A percentile compares a stretch with the other conserved stretches of the same genome.
phyloP scores from a whole-genome alignment of 352 stramenopile species.

The Globisporangium okanoganense region DNA sequence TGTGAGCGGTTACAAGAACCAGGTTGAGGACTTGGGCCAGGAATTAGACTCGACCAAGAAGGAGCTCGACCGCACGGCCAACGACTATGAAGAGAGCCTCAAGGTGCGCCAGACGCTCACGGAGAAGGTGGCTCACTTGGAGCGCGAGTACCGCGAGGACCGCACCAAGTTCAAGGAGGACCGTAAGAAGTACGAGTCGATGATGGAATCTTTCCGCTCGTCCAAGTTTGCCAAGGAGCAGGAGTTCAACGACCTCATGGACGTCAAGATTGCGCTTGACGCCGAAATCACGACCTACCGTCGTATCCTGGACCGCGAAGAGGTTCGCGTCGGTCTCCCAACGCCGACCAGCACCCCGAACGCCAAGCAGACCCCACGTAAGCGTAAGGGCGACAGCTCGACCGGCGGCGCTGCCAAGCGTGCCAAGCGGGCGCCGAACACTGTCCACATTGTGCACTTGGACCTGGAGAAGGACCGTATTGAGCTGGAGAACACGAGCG shows the following conservation, averaged over 20 bases:
- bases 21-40: conserved; percentile 53
- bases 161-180: conserved; percentile 76
- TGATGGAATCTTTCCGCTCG: conserved; percentile 59
- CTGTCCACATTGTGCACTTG: conserved; percentile 58
- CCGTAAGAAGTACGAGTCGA: conserved; percentile 69
- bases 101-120: conserved; percentile 67
- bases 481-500: conserved; percentile 70
- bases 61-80: conserved; percentile 73
- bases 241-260: conserved; percentile 87
- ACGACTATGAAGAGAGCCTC: conserved; percentile 78
- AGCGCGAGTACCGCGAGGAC: conserved; percentile 75
- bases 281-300: conserved; percentile 80
- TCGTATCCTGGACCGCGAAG: conserved; percentile 78
- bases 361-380: conserved; percentile 35
- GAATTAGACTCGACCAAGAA: conserved; percentile 71
- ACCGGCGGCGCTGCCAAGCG: conserved; percentile 30
- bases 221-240: conserved; percentile 71
- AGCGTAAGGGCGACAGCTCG: conserved; percentile 56
- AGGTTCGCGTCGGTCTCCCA: conserved; percentile 58
- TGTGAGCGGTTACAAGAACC: conserved; percentile 42
- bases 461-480: conserved; percentile 77
- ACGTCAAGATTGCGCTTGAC: conserved; percentile 79
- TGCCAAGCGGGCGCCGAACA: conserved; percentile 31
- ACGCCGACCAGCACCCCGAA: conserved; percentile 43
- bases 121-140: conserved; percentile 75